Conservation (phyloP, 1,284 basidiomycete genomes). For the Marasmius sp. region DNA sequence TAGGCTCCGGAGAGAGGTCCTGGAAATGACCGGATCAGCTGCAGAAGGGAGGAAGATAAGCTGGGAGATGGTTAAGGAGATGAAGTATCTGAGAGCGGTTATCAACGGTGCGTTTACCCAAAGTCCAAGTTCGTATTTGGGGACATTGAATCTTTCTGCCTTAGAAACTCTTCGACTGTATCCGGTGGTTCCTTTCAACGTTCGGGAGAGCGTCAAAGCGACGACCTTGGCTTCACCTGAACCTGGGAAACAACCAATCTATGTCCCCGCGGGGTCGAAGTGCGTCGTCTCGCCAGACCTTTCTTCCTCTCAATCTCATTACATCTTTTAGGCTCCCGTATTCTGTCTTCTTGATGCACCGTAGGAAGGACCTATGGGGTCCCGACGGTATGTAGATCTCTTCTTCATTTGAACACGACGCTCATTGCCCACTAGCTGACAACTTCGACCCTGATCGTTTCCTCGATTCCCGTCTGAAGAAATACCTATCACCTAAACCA, state of each 20-base stretch:
- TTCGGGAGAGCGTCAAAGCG: constrained; percentile 31
- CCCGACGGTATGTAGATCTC: constrained; percentile 37
- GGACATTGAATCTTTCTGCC: neutral
- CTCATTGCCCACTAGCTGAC: neutral
- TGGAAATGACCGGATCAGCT: constrained; percentile 32
- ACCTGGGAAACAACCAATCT: constrained; percentile 34
- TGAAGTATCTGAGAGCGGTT: constrained; percentile 46
- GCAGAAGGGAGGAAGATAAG: constrained; percentile 26
- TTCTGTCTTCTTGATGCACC: constrained; percentile 49
- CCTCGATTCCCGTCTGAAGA: constrained; percentile 4
- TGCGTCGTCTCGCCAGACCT: constrained; percentile 16
- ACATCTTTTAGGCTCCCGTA: constrained; percentile 23
- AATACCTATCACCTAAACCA: constrained; percentile 20
- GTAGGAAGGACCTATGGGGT: constrained; percentile 55
- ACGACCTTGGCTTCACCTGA: constrained; percentile 33
- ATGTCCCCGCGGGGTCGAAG: constrained; percentile 38
- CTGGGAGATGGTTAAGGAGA: constrained; percentile 40
- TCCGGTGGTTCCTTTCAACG: constrained; percentile 45
- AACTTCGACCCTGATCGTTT: constrained; percentile 11
- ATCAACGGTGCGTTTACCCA: constrained; percentile 36
- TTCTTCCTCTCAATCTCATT: neutral
- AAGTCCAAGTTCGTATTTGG: neutral
- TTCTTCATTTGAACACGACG: neutral
- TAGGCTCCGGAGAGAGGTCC: constrained; percentile 48
- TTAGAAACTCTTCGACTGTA: constrained; percentile 47